Evolutionary conservation across 345 rosid genomes (phyloP).

Genomic region (Erucastrum elatum): DNA sequence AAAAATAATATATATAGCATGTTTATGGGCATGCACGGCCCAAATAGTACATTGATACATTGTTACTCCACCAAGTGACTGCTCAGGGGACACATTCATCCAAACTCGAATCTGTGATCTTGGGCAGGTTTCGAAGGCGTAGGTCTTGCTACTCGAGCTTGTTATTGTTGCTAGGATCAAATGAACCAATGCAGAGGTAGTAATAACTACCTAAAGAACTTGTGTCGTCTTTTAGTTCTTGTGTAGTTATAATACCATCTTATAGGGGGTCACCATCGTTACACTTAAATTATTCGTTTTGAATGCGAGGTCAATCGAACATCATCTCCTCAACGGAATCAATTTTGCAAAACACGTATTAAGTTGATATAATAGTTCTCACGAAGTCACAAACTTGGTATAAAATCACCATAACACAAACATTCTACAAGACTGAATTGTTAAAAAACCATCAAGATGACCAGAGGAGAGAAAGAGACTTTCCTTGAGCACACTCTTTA

Average conservation of each 20-base stretch:
- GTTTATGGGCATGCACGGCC: constrained; percentile 1
- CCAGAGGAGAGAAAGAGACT: constrained; percentile 59
- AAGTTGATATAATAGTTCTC: not conserved
- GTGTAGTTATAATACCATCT: too few species aligned
- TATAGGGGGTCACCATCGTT: not conserved
- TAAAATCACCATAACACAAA: not conserved
- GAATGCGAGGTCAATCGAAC: too few species aligned
- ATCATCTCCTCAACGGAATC: not conserved
- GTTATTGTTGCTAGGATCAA: constrained; percentile 3
- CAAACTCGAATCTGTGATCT: too few species aligned
- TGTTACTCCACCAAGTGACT: constrained; percentile 5
- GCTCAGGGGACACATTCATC: constrained; percentile 2
- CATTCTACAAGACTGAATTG: not conserved
- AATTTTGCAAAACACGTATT: not conserved
- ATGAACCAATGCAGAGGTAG: not conserved
- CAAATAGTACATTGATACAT: not conserved
- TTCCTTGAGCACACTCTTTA: constrained; percentile 53
- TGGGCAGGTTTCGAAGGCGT: constrained; percentile 1
- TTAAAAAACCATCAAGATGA: constrained; percentile 20
- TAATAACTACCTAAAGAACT: too few species aligned
- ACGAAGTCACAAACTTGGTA: not conserved
- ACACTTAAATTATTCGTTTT: not conserved
- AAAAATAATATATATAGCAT: too few species aligned
- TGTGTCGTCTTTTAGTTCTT: too few species aligned
- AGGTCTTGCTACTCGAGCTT: not conserved